Percentiles rank a stretch among this genome's conserved stretches.
Evolutionary conservation across 2,329 filamentous ascomycete species (phyloP).

Genomic region (Dothidotthia symphoricarpi): DNA sequence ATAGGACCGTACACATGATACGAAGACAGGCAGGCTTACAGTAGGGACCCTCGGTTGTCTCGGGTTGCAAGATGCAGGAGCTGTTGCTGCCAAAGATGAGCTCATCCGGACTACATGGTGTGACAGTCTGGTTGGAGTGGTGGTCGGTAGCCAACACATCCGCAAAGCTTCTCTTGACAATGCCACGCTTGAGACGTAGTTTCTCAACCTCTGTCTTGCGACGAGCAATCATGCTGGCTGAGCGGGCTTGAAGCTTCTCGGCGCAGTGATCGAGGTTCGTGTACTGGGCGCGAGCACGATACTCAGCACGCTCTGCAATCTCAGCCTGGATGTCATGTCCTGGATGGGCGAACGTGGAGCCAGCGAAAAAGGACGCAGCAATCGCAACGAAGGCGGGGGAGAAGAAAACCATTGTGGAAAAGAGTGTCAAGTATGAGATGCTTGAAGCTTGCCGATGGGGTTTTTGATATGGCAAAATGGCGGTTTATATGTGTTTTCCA

Average conservation of each 20-base stretch:
- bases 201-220: constrained; percentile 40
- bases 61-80: constrained; percentile 25
- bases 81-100: constrained; percentile 22
- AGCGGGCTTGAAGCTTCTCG: constrained; percentile 38
- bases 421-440: background rate
- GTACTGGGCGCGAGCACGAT: constrained; percentile 29
- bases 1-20: no score
- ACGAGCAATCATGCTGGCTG: constrained; percentile 34
- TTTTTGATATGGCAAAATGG: background rate
- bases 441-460: background rate
- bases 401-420: constrained; percentile 7
- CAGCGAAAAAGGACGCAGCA: constrained; percentile 6
- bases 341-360: constrained; percentile 7
- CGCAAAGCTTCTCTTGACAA: constrained; percentile 14
- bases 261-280: constrained; percentile 41
- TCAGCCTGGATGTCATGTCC: constrained; percentile 13
- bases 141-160: constrained; percentile 24
- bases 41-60: constrained; percentile 26
- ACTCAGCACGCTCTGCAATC: constrained; percentile 18
- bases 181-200: constrained; percentile 32
- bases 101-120: constrained; percentile 13
- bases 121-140: constrained; percentile 17
- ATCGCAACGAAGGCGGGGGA: constrained; percentile 6
- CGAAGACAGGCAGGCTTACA: no score
- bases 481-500: constrained; percentile 1